These are phyloP conservation scores for Kodamaea sp. DNA, from an alignment of 1,139 yeast species.

Conservation along the genomic window DNA sequence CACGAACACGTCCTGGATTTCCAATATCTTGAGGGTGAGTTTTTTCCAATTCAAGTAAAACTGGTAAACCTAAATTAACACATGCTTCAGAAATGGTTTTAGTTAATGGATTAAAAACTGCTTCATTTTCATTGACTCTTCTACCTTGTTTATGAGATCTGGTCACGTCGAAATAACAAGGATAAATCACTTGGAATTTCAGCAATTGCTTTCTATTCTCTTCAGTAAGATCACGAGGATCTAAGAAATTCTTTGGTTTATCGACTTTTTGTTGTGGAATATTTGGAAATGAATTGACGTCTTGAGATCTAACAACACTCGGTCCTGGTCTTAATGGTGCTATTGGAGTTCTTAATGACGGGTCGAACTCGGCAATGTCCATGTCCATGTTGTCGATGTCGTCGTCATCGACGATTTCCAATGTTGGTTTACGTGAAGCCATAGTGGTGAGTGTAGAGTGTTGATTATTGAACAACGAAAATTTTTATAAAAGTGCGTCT, in stretches of 20 bases:
- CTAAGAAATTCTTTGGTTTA: conserved; percentile 28
- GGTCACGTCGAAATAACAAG: conserved; percentile 83
- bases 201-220: conserved; percentile 61
- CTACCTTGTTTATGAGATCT: conserved; percentile 82
- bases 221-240: conserved; percentile 37
- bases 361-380: conserved; percentile 90
- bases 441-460: conserved; percentile 1
- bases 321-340: conserved; percentile 66
- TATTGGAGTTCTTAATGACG: conserved; percentile 61
- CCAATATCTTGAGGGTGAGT: conserved; percentile 97
- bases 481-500: background rate
- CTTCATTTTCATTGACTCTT: conserved; percentile 60
- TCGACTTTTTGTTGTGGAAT: conserved; percentile 8
- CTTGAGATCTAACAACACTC: conserved; percentile 61
- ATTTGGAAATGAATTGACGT: conserved; percentile 30
- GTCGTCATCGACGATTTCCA: conserved; percentile 85
- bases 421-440: conserved; percentile 60
- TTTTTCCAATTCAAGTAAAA: conserved; percentile 71
- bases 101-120: conserved; percentile 87
- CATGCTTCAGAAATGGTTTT: conserved; percentile 71
- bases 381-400: conserved; percentile 90
- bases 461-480: background rate
- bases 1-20: conserved; percentile 90
- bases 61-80: conserved; percentile 47
- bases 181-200: conserved; percentile 72